phyloP scores from a whole-genome alignment of 257 asterid genomes.

The Paulownia fortunei region DNA sequence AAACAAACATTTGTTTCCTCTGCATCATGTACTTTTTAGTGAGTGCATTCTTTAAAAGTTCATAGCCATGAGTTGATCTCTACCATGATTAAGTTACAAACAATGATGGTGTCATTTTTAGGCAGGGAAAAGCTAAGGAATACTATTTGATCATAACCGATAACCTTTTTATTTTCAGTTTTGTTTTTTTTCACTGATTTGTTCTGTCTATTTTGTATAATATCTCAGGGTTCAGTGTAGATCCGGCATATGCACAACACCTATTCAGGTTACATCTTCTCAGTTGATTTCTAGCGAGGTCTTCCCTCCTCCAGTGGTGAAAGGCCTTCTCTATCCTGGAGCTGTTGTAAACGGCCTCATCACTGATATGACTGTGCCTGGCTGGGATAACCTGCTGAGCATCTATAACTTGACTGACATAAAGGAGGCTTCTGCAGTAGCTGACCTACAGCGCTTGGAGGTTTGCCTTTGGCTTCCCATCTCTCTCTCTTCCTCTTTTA shows the following conservation, averaged over 20 bases:
- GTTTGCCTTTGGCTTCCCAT: conserved; percentile 43
- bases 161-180: not conserved
- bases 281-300: conserved; percentile 88
- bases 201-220: not conserved
- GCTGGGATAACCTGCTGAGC: conserved; percentile 71
- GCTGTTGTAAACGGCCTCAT: conserved; percentile 65
- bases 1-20: not conserved
- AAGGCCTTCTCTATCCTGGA: conserved; percentile 93
- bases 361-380: conserved; percentile 62
- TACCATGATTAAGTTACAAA: not conserved
- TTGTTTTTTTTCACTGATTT: conserved; percentile 20
- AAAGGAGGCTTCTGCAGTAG: conserved; percentile 73
- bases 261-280: conserved; percentile 84
- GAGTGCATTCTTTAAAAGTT: not conserved
- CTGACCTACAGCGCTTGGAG: conserved; percentile 93
- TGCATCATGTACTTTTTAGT: not conserved
- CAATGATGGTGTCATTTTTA: not conserved
- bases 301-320: conserved; percentile 82
- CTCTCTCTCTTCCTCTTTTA: not conserved
- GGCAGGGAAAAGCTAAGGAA: not conserved
- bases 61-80: not conserved
- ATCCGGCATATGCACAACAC: conserved; percentile 89
- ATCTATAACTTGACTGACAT: conserved; percentile 77
- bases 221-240: conserved; percentile 83
- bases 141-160: not conserved